Evolutionary conservation across 2,329 filamentous ascomycete genomes (phyloP).

Genomic region (Cladosporium austrohemisphaericum): DNA sequence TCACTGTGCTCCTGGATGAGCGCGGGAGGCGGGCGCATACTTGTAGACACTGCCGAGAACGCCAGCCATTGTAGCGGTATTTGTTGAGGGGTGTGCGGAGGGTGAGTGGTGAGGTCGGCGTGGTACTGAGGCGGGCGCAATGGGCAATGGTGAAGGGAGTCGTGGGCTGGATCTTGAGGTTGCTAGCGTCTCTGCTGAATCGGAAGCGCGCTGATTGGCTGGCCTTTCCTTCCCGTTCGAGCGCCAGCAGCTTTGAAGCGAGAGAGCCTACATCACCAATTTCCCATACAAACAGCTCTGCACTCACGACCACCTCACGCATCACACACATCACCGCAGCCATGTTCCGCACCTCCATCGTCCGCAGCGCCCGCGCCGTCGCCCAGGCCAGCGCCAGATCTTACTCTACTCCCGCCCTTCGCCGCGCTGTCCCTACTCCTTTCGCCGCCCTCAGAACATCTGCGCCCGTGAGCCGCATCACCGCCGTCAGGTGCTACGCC

Average conservation of each 20-base stretch:
- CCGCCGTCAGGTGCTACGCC: slow-evolving; percentile 79
- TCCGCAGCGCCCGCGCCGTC: slow-evolving; percentile 66
- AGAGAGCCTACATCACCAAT: slow-evolving; percentile 13
- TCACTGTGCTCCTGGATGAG: slow-evolving; percentile 10
- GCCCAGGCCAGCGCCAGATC: slow-evolving; percentile 41
- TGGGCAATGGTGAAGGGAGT: no score
- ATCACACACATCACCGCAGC: slow-evolving; percentile 34
- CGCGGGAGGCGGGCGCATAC: slow-evolving; percentile 33
- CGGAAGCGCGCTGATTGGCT: no score
- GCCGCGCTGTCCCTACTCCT: slow-evolving; percentile 52
- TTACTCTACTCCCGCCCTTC: slow-evolving; percentile 49
- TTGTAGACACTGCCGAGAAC: slow-evolving; percentile 56
- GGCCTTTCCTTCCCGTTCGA: no score
- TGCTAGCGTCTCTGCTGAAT: no score
- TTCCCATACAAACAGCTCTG: slow-evolving; percentile 6
- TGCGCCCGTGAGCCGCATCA: slow-evolving; percentile 60
- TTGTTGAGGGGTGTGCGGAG: neutral
- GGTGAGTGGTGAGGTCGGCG: neutral
- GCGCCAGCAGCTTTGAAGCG: no score
- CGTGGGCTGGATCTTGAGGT: no score
- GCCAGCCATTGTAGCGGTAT: slow-evolving; percentile 53
- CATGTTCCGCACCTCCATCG: slow-evolving; percentile 87
- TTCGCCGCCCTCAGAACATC: slow-evolving; percentile 60
- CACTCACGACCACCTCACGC: neutral
- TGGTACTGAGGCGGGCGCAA: slow-evolving; percentile 10